phyloP scores from a whole-genome alignment of 805 yeast genomes.

The Cyberlindnera meyerae region DNA sequence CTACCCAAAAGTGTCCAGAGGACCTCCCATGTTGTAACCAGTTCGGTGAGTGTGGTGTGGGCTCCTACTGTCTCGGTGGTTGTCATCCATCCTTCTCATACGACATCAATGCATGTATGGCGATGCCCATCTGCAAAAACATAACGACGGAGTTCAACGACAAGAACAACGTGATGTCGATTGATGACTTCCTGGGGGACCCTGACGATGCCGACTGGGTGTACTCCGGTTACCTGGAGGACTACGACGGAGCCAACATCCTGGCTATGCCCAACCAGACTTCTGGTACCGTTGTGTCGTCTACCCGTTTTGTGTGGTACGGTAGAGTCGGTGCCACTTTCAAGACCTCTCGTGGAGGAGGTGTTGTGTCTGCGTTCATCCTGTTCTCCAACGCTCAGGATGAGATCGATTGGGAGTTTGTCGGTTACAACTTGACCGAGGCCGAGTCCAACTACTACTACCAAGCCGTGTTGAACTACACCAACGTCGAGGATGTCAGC shows the following conservation, averaged over 20 bases:
- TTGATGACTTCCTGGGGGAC: constrained; percentile 53
- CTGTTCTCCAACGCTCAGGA: constrained; percentile 81
- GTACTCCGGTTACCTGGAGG: constrained; percentile 50
- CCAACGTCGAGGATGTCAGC: constrained; percentile 44
- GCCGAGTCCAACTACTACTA: constrained; percentile 80
- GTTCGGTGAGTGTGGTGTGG: constrained; percentile 77
- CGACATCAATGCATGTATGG: constrained; percentile 62
- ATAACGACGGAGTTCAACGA: constrained; percentile 38
- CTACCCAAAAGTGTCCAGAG: constrained; percentile 63
- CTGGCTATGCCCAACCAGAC: constrained; percentile 76
- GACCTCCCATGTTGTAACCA: constrained; percentile 80
- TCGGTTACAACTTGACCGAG: constrained; percentile 63
- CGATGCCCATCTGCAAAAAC: constrained; percentile 70
- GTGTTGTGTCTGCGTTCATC: constrained; percentile 85
- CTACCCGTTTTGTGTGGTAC: constrained; percentile 81
- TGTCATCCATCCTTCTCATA: constrained; percentile 59
- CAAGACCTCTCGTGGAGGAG: constrained; percentile 69
- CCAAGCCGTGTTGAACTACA: constrained; percentile 66
- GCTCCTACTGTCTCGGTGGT: constrained; percentile 76
- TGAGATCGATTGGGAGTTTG: constrained; percentile 85
- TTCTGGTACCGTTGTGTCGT: constrained; percentile 75
- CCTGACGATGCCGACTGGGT: constrained; percentile 63
- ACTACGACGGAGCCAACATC: constrained; percentile 51
- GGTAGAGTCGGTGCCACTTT: constrained; percentile 69
- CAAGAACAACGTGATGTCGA: constrained; percentile 24